phyloP scores from a whole-genome alignment of 2,329 filamentous ascomycete genomes.

The Stachybotrys elegans region DNA sequence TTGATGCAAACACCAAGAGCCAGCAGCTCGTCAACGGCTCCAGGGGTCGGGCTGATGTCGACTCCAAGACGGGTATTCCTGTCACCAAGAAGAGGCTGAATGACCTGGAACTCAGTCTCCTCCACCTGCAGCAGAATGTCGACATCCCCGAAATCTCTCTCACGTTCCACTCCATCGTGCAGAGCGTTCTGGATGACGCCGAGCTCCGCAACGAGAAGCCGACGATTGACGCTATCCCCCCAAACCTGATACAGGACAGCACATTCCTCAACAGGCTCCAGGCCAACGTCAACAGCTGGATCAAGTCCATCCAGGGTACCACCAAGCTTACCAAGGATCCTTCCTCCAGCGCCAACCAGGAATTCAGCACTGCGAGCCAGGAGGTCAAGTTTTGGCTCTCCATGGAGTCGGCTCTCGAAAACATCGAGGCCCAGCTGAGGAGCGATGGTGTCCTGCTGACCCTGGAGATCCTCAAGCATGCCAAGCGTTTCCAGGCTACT shows the following conservation, averaged over 20 bases:
- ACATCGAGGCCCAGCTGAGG: slow-evolving; percentile 81
- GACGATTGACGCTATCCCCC: slow-evolving; percentile 72
- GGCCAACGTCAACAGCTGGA: slow-evolving; percentile 93
- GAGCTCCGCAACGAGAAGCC: slow-evolving; percentile 61
- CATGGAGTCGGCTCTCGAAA: slow-evolving; percentile 90
- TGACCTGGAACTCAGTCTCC: slow-evolving; percentile 83
- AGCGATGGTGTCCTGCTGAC: slow-evolving; percentile 88
- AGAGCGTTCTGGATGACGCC: slow-evolving; percentile 77
- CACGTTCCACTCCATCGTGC: slow-evolving; percentile 82
- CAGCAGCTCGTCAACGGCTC: slow-evolving; percentile 62
- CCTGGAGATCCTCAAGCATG: slow-evolving; percentile 90
- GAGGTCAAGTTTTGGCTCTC: slow-evolving; percentile 99
- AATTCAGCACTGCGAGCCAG: slow-evolving; percentile 73
- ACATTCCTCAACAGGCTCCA: slow-evolving; percentile 91
- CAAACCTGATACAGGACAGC: slow-evolving; percentile 76
- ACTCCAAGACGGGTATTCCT: slow-evolving; percentile 89
- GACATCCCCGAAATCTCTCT: slow-evolving; percentile 92
- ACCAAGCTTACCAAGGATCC: slow-evolving; percentile 91
- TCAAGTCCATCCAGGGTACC: slow-evolving; percentile 95
- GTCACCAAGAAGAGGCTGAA: slow-evolving; percentile 97
- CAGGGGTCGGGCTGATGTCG: slow-evolving; percentile 74
- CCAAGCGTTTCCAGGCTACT: slow-evolving; percentile 95
- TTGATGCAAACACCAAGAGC: slow-evolving; percentile 89
- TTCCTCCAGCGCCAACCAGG: slow-evolving; percentile 49
- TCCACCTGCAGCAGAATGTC: slow-evolving; percentile 94